phyloP scores from a whole-genome alignment of 2,329 filamentous ascomycete genomes.

The Sphaerulina populicola region DNA sequence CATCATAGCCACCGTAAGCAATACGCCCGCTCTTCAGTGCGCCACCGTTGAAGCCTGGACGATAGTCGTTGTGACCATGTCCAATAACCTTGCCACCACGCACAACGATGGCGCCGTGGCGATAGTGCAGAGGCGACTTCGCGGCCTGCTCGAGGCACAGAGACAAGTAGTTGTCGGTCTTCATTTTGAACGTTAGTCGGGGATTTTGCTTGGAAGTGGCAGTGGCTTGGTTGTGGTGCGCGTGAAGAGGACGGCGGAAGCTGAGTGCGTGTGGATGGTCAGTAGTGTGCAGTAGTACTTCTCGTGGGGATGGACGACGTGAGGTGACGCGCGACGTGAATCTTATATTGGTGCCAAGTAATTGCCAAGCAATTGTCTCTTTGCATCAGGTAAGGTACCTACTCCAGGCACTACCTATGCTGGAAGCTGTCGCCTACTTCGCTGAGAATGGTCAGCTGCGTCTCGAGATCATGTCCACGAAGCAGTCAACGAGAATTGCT shows the following conservation, averaged over 20 bases:
- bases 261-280: slow-evolving; percentile 1
- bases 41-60: slow-evolving; percentile 44
- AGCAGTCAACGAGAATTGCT: too few relatives aligned
- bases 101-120: slow-evolving; percentile 46
- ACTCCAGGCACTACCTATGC: slow-evolving; percentile 10
- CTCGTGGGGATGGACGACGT: background rate
- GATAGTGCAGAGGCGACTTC: slow-evolving; percentile 43
- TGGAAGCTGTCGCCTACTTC: too few relatives aligned
- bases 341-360: background rate
- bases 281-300: slow-evolving; percentile 1
- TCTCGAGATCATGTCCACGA: too few relatives aligned
- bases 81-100: slow-evolving; percentile 49
- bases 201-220: slow-evolving; percentile 1
- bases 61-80: slow-evolving; percentile 45
- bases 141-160: slow-evolving; percentile 47
- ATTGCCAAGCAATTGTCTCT: background rate
- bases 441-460: too few relatives aligned
- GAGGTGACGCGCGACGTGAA: background rate
- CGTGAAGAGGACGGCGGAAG: slow-evolving; percentile 3
- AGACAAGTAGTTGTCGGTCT: slow-evolving; percentile 44
- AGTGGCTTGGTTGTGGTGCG: slow-evolving; percentile 9
- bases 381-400: background rate
- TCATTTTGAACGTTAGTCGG: slow-evolving; percentile 32
- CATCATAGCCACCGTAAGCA: slow-evolving; percentile 30
- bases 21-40: slow-evolving; percentile 43